Evolutionary conservation across 768 basidiomycete genomes (phyloP), one percentile per base, ranked within the genome.

Genomic region (Mycena sanguinolenta): DNA sequence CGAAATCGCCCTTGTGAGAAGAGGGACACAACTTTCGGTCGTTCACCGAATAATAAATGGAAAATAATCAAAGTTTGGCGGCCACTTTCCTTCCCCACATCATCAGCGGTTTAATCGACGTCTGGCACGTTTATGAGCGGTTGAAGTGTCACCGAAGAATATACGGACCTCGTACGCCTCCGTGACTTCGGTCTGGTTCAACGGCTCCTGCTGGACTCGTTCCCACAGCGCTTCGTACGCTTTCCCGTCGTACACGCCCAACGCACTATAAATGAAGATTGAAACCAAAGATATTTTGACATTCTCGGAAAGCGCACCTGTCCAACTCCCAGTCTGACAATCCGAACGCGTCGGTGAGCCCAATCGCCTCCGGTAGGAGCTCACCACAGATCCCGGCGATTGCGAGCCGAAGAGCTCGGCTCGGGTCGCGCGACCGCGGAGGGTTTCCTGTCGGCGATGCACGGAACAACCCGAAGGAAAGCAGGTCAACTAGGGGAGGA

Each of bases 311-410:
- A 38, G 16, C 82, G 19, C 58, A 89, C 89, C 90, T 91, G 72
- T 93, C 87, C 21, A 94, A 80, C 60, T 92, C 88, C 90, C 91
- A 94, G 74, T 94, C 92, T 0, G 88, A 84, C 73, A 92, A 92
- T 0, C 89, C 90, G 76, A 95, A 93, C 4, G 91, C 89, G 75
- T 95, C 93, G 7, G 85, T 89, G 62, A 94, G 79, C 0, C 89
- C 91, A 62, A 94, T 88, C 7, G 86, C 87, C 67, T 95, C 85
- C 0, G 91, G 90, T 0, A 93, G 77, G 14, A 94, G 71, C 55
- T 84, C 83, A 10, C 79, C 73, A 75, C 90, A 92, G 0, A 87
- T 70, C 7, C 75, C 57, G 30, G 87, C 79, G 68, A 92, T 87
- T 6, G 86, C 80, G 25, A 85, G 74, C 14, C 91, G 87, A 27